A percentile compares a stretch with the other conserved stretches of the same genome.
Evolutionary conservation across 2,329 filamentous ascomycete species (phyloP).

Genomic region (Rhynchosporium graminicola): DNA sequence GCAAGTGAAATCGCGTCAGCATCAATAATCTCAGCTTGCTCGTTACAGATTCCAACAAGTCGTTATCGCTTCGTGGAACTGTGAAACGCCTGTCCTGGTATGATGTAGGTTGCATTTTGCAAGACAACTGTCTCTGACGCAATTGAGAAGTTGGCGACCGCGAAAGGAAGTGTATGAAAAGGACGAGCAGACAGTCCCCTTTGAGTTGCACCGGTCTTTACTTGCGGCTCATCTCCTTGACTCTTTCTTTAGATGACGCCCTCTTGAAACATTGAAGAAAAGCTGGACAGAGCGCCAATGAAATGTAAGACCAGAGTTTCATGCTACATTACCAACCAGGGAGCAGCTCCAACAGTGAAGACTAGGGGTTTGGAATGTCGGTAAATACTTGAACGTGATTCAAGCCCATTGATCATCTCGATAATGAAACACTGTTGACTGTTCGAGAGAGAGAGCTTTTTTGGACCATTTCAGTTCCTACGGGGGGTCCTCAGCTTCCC

Average conservation of each 20-base stretch:
- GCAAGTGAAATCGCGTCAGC: neutral
- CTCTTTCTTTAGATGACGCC: neutral
- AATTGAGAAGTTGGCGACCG: neutral
- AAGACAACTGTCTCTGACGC: neutral
- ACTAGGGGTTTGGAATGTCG: too few species aligned
- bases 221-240: slow-evolving; percentile 5
- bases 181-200: neutral
- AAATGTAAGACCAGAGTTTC: too few species aligned
- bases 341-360: too few species aligned
- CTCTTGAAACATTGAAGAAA: neutral
- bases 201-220: neutral
- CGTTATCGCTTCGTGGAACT: neutral
- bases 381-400: too few species aligned
- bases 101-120: slow-evolving; percentile 5
- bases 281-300: too few species aligned
- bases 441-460: neutral
- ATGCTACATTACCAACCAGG: too few species aligned
- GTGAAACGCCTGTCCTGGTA: neutral
- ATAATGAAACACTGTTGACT: too few species aligned
- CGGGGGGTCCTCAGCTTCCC: neutral
- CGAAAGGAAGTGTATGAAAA: neutral
- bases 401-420: too few species aligned
- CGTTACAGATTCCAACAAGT: neutral
- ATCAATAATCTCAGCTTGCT: neutral
- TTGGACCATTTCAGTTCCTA: too few species aligned